Conservation (phyloP, 75 land plant species). For the Adiantum capillusveneris region DNA sequence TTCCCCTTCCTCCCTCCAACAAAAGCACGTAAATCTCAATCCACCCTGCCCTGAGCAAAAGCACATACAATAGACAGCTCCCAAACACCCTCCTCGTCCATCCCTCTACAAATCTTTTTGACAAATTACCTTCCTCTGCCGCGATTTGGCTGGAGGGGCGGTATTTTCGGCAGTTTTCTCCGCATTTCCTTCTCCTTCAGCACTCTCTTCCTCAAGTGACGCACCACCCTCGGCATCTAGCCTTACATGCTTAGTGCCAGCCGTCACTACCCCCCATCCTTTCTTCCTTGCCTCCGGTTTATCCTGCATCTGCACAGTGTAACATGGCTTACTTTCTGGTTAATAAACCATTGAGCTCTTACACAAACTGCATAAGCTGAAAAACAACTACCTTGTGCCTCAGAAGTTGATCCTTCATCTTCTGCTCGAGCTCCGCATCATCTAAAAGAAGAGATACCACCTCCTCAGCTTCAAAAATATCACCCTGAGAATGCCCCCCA, state of each 20-base stretch:
- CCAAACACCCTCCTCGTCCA: no score
- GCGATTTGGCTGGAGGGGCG: background rate
- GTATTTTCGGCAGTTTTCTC: background rate
- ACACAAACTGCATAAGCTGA: background rate
- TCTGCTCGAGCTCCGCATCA: slow-evolving; percentile 90
- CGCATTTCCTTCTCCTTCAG: background rate
- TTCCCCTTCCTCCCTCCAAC: background rate
- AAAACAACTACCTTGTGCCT: slow-evolving; percentile 14
- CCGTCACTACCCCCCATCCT: slow-evolving; percentile 33
- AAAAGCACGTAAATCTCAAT: background rate
- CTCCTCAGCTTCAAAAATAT: slow-evolving; percentile 79
- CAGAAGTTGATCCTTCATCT: slow-evolving; percentile 60
- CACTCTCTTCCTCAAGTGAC: slow-evolving; percentile 46
- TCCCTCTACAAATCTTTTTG: no score
- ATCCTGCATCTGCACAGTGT: slow-evolving; percentile 29
- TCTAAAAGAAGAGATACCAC: slow-evolving; percentile 89
- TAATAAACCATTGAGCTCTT: background rate
- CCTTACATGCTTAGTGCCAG: slow-evolving; percentile 35
- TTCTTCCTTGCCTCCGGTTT: slow-evolving; percentile 69
- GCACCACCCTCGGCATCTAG: slow-evolving; percentile 88
- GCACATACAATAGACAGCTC: no score
- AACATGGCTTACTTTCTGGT: background rate
- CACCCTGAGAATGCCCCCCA: slow-evolving; percentile 85
- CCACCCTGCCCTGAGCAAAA: background rate
- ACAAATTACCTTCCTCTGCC: slow-evolving; percentile 5